Percentiles rank a stretch among this genome's conserved stretches.
Conservation (phyloP, 176 grass and related monocot genomes). For the Triticum timopheevii region DNA sequence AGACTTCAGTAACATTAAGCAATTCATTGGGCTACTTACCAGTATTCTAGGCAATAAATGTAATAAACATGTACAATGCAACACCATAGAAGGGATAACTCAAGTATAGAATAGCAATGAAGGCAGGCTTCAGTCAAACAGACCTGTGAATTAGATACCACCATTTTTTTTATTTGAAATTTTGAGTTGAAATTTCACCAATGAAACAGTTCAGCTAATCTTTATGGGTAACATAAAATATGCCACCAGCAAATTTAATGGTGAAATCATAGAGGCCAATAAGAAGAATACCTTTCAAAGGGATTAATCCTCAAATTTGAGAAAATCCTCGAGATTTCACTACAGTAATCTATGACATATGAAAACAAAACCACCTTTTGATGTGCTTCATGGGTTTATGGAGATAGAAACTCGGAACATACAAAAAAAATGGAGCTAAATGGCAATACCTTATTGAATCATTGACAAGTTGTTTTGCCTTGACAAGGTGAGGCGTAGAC, state of each 20-base stretch:
- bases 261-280: constrained; percentile 2
- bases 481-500: constrained; percentile 41
- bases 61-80: background rate
- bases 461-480: constrained; percentile 53
- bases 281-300: background rate
- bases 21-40: background rate
- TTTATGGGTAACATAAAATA: constrained; percentile 11
- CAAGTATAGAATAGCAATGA: background rate
- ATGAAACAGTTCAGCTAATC: constrained; percentile 5
- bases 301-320: constrained; percentile 4
- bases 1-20: constrained; percentile 14
- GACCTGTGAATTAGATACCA: background rate
- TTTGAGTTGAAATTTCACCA: background rate
- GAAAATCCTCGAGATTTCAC: background rate
- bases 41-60: background rate
- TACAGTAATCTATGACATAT: background rate
- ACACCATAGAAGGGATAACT: background rate
- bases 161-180: background rate
- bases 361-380: background rate
- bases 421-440: background rate
- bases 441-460: constrained; percentile 70
- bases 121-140: background rate
- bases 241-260: background rate
- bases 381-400: background rate
- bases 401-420: background rate